Evolutionary conservation across 805 yeast genomes (phyloP).

Genomic region (Millerozyma acaciae): DNA sequence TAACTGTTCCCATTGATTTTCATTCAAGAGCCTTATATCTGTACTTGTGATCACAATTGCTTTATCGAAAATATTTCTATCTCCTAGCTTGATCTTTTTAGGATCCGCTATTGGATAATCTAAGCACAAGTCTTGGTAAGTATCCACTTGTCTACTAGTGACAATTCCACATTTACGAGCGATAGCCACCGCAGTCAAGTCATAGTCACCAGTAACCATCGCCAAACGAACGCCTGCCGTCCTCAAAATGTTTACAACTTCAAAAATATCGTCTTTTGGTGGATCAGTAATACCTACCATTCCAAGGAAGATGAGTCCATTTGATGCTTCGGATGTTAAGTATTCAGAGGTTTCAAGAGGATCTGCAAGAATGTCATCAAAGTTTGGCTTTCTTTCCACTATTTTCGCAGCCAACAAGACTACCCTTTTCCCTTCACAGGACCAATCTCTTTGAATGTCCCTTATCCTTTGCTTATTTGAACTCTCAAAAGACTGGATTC

Average conservation of each 20-base stretch:
- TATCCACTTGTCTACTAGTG: slow-evolving; percentile 18
- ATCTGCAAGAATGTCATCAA: slow-evolving; percentile 7
- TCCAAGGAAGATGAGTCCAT: slow-evolving; percentile 25
- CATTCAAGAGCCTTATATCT: slow-evolving; percentile 27
- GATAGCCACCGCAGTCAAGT: slow-evolving; percentile 48
- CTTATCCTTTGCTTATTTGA: slow-evolving; percentile 14
- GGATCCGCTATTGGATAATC: slow-evolving; percentile 7
- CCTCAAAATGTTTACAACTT: slow-evolving; percentile 28
- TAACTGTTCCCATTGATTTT: slow-evolving; percentile 41
- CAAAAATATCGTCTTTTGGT: slow-evolving; percentile 32
- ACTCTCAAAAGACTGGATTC: slow-evolving; percentile 13
- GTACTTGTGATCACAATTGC: slow-evolving; percentile 32
- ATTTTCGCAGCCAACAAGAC: slow-evolving; percentile 24
- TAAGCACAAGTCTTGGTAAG: slow-evolving; percentile 14
- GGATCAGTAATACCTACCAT: slow-evolving; percentile 44
- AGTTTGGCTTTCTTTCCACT: slow-evolving; percentile 11
- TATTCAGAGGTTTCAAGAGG: slow-evolving; percentile 8
- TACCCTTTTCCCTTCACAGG: slow-evolving; percentile 34
- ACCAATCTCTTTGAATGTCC: slow-evolving; percentile 30
- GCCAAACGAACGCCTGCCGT: slow-evolving; percentile 40
- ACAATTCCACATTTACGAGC: slow-evolving; percentile 37
- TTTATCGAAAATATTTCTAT: slow-evolving; percentile 13
- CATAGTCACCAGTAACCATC: slow-evolving; percentile 54
- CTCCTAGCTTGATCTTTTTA: slow-evolving; percentile 2
- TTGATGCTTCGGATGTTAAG: slow-evolving; percentile 12